Evolutionary conservation across 2,329 filamentous ascomycete genomes (phyloP).

Genomic region (Neonectria magnoliae): DNA sequence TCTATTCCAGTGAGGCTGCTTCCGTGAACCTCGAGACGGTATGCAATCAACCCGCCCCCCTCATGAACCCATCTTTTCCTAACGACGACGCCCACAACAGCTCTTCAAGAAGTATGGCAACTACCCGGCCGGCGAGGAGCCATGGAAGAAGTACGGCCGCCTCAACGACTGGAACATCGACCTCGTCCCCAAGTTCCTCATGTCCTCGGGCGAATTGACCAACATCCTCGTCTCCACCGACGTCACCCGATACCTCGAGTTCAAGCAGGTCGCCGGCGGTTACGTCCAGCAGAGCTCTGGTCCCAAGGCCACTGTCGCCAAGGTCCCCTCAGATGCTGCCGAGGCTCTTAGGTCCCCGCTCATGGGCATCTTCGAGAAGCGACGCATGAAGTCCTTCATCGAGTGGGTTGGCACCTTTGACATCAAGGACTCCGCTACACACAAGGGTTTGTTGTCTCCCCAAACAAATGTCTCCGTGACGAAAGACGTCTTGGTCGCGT

Average conservation of each 20-base stretch:
- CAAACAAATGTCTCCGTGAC: neutral
- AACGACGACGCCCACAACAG: constrained; percentile 55
- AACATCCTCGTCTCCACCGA: constrained; percentile 98
- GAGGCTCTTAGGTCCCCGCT: constrained; percentile 92
- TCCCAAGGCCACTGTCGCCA: constrained; percentile 90
- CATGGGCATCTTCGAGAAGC: constrained; percentile 98
- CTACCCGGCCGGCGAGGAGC: constrained; percentile 80
- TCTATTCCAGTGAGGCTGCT: constrained; percentile 76
- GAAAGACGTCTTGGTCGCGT: neutral
- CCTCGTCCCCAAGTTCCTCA: constrained; percentile 96
- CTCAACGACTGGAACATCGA: constrained; percentile 99
- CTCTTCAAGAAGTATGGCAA: constrained; percentile 98
- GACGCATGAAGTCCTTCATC: constrained; percentile 94
- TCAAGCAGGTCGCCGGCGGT: constrained; percentile 94
- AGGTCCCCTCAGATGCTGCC: constrained; percentile 91
- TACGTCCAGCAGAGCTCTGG: constrained; percentile 90
- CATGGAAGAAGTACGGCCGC: constrained; percentile 98
- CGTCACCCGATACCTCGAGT: constrained; percentile 87
- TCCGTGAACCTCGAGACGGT: constrained; percentile 97
- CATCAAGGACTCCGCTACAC: constrained; percentile 80
- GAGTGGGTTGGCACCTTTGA: constrained; percentile 95
- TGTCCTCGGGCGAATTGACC: constrained; percentile 97
- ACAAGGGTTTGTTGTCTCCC: constrained; percentile 75
- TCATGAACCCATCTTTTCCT: constrained; percentile 33
- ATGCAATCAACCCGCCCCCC: constrained; percentile 47